Percentiles rank a stretch among this genome's conserved stretches.
Conservation (phyloP, 331 rosid species). For the Malus hybrid region DNA sequence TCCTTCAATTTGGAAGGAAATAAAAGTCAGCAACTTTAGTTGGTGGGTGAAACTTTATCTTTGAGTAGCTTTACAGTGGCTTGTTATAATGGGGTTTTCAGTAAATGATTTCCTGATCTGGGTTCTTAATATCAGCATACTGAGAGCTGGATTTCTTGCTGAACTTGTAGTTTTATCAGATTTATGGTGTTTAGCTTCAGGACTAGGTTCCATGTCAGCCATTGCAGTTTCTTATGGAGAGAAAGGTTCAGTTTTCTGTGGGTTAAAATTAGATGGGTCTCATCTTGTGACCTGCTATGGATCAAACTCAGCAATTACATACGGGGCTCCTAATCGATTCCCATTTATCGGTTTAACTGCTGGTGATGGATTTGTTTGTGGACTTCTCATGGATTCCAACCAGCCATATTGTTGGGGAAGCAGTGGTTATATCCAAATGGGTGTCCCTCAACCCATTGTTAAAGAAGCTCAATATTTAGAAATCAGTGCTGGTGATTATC, state of each 20-base stretch:
- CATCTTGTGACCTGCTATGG: slow-evolving; percentile 77
- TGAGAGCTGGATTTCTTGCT: slow-evolving; percentile 25
- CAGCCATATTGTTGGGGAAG: slow-evolving; percentile 98
- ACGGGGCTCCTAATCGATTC: slow-evolving; percentile 61
- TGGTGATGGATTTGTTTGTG: slow-evolving; percentile 90
- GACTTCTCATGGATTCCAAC: slow-evolving; percentile 62
- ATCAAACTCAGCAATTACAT: slow-evolving; percentile 62
- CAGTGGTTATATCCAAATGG: slow-evolving; percentile 59
- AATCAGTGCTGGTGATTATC: slow-evolving; percentile 93
- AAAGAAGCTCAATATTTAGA: slow-evolving; percentile 61
- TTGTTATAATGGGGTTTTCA: slow-evolving; percentile 31
- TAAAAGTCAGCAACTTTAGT: neutral
- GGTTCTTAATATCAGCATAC: slow-evolving; percentile 27
- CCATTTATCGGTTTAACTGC: slow-evolving; percentile 69
- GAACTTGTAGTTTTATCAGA: slow-evolving; percentile 38
- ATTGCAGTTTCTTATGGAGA: slow-evolving; percentile 85
- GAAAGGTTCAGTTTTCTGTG: slow-evolving; percentile 73
- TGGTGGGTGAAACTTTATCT: neutral
- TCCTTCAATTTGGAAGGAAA: too few species aligned
- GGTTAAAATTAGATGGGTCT: slow-evolving; percentile 80
- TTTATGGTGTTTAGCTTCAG: slow-evolving; percentile 36
- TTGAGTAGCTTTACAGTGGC: slow-evolving; percentile 8
- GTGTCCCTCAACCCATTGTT: slow-evolving; percentile 82
- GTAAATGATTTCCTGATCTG: slow-evolving; percentile 24
- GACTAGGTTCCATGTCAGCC: slow-evolving; percentile 92